Percentiles rank a stretch among this genome's conserved stretches.
phyloP scores from a whole-genome alignment of 2,329 filamentous ascomycete genomes.

The Iodosphaeria phyllophila region DNA sequence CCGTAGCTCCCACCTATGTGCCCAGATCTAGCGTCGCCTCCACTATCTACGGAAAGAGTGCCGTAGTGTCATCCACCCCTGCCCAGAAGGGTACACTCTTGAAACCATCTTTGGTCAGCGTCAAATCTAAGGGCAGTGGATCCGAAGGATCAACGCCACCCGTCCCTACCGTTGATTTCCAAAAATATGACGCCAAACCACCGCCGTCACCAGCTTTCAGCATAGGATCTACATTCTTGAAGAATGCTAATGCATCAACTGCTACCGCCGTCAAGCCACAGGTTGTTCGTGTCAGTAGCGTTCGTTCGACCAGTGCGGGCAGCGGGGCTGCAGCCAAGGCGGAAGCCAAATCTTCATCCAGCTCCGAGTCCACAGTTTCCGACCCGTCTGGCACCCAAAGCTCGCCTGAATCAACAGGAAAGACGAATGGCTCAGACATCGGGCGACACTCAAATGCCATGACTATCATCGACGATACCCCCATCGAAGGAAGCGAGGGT shows the following conservation, averaged over 20 bases:
- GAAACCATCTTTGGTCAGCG: conserved; percentile 83
- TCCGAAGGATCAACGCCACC: conserved; percentile 42
- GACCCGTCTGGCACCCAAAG: conserved; percentile 3
- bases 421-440: conserved; percentile 7
- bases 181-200: conserved; percentile 30
- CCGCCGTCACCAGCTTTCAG: conserved; percentile 37
- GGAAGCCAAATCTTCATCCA: conserved; percentile 7
- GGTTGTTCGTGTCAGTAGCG: conserved; percentile 37
- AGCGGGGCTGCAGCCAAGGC: conserved; percentile 17
- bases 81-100: conserved; percentile 75
- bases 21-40: conserved; percentile 65
- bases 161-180: conserved; percentile 57
- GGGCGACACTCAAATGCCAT: conserved; percentile 25
- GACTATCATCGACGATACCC: conserved; percentile 31
- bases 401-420: conserved; percentile 3
- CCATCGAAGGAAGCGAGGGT: conserved; percentile 30
- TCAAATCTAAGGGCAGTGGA: conserved; percentile 47
- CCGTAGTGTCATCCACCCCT: conserved; percentile 54
- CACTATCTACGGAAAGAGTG: conserved; percentile 85
- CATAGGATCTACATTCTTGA: conserved; percentile 49
- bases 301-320: too few relatives aligned
- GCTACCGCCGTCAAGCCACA: conserved; percentile 38
- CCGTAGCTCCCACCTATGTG: conserved; percentile 37
- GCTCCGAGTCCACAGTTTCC: conserved; percentile 7
- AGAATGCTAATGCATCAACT: conserved; percentile 39